Evolutionary conservation across 257 asterid species (phyloP).

Genomic region (Solanum chmielewskii): DNA sequence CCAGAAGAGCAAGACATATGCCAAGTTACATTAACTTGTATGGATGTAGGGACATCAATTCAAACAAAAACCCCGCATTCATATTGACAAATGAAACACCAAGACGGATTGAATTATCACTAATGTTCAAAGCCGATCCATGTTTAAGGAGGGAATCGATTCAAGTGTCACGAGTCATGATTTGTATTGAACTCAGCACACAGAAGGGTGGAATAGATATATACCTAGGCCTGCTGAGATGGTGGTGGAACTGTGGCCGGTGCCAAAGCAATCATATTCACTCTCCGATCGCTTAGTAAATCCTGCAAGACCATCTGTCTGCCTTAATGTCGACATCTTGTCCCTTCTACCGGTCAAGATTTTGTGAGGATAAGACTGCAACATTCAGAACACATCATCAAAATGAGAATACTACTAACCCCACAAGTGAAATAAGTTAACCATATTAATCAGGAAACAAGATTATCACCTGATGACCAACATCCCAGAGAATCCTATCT

Average conservation of each 20-base stretch:
- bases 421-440: not conserved
- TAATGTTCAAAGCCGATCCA: not conserved
- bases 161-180: not conserved
- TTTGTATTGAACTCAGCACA: not conserved
- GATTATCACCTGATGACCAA: conserved; percentile 81
- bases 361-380: conserved; percentile 93
- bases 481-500: conserved; percentile 95
- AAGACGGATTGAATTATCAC: not conserved
- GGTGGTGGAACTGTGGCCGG: conserved; percentile 96
- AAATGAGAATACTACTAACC: not conserved
- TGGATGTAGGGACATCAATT: not conserved
- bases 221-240: conserved; percentile 93
- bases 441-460: not conserved
- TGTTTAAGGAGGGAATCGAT: not conserved
- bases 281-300: conserved; percentile 95
- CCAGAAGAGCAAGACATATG: not conserved
- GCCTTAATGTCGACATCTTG: conserved; percentile 78
- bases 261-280: conserved; percentile 83
- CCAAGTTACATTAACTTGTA: not conserved
- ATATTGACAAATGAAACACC: not conserved
- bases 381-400: not conserved
- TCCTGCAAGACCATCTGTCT: conserved; percentile 76
- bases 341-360: conserved; percentile 85
- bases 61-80: not conserved
- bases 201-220: not conserved